A percentile compares a stretch with the other conserved stretches of the same genome.
phyloP scores from a whole-genome alignment of 176 grass and related monocot genomes.

The Olyra latifolia region DNA sequence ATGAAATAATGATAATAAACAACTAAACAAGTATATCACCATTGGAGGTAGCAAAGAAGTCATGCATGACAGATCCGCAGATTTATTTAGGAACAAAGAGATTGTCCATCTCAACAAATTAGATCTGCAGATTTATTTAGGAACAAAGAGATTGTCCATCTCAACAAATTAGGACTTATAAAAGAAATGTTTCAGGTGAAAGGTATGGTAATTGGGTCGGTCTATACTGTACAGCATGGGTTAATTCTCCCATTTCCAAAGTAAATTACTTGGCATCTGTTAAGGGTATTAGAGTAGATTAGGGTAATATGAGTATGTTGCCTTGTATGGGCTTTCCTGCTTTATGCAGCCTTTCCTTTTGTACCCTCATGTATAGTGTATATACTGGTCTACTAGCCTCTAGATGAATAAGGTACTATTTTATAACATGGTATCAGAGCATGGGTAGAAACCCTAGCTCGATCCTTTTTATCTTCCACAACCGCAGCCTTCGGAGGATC shows the following conservation, averaged over 20 bases:
- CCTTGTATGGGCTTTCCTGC: too few species aligned
- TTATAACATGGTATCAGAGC: too few species aligned
- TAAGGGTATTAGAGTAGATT: too few species aligned
- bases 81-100: conserved; percentile 11
- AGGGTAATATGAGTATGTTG: too few species aligned
- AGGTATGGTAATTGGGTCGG: background rate
- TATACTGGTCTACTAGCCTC: too few species aligned
- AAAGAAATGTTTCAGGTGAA: background rate
- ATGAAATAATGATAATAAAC: background rate
- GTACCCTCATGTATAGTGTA: too few species aligned
- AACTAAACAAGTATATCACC: background rate
- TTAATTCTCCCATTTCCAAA: conserved; percentile 10
- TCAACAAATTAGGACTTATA: background rate
- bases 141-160: conserved; percentile 5
- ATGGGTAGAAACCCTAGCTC: too few species aligned
- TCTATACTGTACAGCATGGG: background rate
- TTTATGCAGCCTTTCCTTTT: too few species aligned
- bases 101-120: background rate
- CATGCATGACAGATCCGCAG: background rate
- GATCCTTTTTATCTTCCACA: too few species aligned
- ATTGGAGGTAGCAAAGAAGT: background rate
- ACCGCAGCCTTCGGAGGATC: too few species aligned
- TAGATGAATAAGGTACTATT: too few species aligned
- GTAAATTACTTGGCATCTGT: background rate
- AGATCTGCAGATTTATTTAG: background rate